phyloP scores from a whole-genome alignment of 305 asterid species.

The Fraxinus platypoda region DNA sequence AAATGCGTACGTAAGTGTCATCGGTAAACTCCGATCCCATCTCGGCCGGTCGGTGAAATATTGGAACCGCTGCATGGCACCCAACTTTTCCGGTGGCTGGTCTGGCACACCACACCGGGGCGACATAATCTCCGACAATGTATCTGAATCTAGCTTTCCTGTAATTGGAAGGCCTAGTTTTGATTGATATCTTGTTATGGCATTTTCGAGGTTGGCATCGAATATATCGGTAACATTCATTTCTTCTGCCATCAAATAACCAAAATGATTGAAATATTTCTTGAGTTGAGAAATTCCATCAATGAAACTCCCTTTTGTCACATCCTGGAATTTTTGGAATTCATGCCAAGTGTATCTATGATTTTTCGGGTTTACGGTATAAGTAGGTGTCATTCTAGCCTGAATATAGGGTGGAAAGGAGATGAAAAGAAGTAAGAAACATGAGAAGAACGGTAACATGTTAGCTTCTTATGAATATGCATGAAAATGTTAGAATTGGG shows the following conservation, averaged over 20 bases:
- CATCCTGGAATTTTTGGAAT: constrained; percentile 35
- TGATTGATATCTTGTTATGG: constrained; percentile 47
- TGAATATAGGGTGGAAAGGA: constrained; percentile 27
- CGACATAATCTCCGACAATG: constrained; percentile 39
- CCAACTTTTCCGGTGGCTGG: constrained; percentile 8
- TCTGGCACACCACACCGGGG: constrained; percentile 73
- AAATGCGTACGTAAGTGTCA: constrained; percentile 62
- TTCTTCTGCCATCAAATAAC: constrained; percentile 33
- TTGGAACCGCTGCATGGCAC: constrained; percentile 25
- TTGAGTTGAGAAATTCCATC: constrained; percentile 54
- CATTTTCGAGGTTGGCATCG: constrained; percentile 45
- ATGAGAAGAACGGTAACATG: constrained; percentile 34
- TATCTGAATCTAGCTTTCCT: constrained; percentile 41
- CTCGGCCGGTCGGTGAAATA: constrained; percentile 60
- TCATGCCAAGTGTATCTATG: constrained; percentile 41
- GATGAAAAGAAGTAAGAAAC: constrained; percentile 28
- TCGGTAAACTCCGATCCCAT: constrained; percentile 52
- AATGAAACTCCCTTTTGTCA: constrained; percentile 41
- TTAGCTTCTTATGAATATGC: constrained; percentile 12
- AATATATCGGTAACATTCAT: constrained; percentile 34
- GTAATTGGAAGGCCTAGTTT: constrained; percentile 45
- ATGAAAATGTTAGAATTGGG: constrained; percentile 2
- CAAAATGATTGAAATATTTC: constrained; percentile 51
- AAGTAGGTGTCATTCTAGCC: constrained; percentile 38
- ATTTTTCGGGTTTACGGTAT: constrained; percentile 11